Evolutionary conservation across 257 asterid genomes (phyloP), one percentile per base, ranked within the genome.

Genomic region (Solanum chilense): DNA sequence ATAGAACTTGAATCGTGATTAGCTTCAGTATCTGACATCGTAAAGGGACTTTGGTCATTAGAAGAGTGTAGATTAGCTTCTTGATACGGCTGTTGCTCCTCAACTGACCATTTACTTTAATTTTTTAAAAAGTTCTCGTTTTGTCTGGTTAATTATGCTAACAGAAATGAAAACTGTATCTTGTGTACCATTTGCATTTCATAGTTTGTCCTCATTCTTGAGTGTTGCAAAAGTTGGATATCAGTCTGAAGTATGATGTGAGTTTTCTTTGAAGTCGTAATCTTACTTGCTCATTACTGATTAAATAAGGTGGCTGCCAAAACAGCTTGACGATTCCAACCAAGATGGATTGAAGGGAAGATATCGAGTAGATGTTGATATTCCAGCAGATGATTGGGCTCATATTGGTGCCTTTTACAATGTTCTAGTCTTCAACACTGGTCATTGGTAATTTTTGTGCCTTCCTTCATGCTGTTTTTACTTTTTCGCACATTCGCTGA

Each of bases 381-480:
- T 87, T 89, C 99, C 98, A 74, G 96, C 99, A 29, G 90, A 91
- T 86, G 98, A 94, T 84, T 97, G 98, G 99, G 93, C 97, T 52
- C 90, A 87, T 71, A 86, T 96, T 90, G 92, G 94, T 66, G 93
- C 89, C 89, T 95, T 97, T 91, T 96, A 95, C 87, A 90, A 93
- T 90, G 98, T 97, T 82, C 90, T 96, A 78, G 91, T 97, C 87
- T 97, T 96, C 93, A 97, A 96, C 90, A 97, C 99, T 85, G 98
- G 99, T 81, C 99, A 96, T 87, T 97, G 99, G 99, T 96, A 87
- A 94, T 70, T 89, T 87, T 85, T 77, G 10, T 85, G 90, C 91
- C 74, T 85, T 80, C 18, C 23, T 37, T 37, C 39, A 37, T 71
- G 74, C 49, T 66, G 64, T 66, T 44, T 70, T 62, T 84, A 5